Percentiles rank a stretch among this genome's conserved stretches.
Evolutionary conservation across 2,329 filamentous ascomycete species (phyloP).

Genomic region (Fusarium duplospermum): DNA sequence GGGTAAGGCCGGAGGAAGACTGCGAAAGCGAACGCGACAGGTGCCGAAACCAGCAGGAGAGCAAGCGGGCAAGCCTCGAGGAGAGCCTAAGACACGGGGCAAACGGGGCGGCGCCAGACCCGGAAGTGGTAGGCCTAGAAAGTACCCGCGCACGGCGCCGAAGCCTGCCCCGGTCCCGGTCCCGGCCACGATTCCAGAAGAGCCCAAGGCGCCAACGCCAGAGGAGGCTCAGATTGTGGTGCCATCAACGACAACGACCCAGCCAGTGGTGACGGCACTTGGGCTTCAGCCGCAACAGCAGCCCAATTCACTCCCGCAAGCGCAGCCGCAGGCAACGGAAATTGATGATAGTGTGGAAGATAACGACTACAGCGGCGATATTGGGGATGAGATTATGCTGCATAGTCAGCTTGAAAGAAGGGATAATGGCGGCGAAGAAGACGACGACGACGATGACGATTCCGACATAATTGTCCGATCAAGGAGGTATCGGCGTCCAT

Average conservation of each 20-base stretch:
- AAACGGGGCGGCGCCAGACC: conserved; percentile 54
- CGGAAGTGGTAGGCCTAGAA: conserved; percentile 54
- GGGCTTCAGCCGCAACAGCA: background rate
- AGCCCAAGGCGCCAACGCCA: conserved; percentile 4
- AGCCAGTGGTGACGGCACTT: conserved; percentile 20
- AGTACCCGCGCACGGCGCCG: conserved; percentile 47
- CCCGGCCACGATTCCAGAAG: background rate
- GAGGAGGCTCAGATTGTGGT: conserved; percentile 27
- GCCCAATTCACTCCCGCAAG: background rate
- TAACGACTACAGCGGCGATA: conserved; percentile 47
- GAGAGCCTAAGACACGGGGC: conserved; percentile 47
- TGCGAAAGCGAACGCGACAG: conserved; percentile 41
- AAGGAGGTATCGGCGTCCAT: conserved; percentile 48
- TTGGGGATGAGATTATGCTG: conserved; percentile 25
- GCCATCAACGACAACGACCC: conserved; percentile 7
- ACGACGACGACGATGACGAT: conserved; percentile 49
- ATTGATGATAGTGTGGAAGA: conserved; percentile 41
- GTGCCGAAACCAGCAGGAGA: conserved; percentile 22
- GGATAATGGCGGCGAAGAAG: conserved; percentile 28
- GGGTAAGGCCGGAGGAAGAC: conserved; percentile 36
- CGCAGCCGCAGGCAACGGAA: background rate
- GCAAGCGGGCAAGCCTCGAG: conserved; percentile 29
- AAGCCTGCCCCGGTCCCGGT: conserved; percentile 25
- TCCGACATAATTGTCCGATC: conserved; percentile 48
- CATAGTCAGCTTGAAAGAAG: conserved; percentile 25